These are phyloP conservation scores for Cladosporium sp. DNA, from an alignment of 2,329 filamentous ascomycete species.

Conservation along the genomic window DNA sequence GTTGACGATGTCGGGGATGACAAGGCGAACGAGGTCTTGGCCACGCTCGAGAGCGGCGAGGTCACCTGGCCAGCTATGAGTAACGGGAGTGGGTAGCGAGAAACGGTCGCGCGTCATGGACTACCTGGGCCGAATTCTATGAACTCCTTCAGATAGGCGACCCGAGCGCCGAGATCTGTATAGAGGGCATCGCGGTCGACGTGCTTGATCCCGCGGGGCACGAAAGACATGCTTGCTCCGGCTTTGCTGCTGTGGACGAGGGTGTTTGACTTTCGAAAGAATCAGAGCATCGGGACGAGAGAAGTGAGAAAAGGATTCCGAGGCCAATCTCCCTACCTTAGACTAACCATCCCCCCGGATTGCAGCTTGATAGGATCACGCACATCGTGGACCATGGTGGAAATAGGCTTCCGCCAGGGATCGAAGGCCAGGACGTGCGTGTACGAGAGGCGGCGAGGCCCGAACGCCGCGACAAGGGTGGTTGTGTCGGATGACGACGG, in stretches of 20 bases:
- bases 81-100: not conserved
- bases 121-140: conserved; percentile 54
- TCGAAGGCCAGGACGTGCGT: conserved; percentile 7
- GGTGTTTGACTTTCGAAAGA: not conserved
- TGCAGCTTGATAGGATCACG: not conserved
- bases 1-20: conserved; percentile 77
- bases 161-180: conserved; percentile 61
- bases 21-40: conserved; percentile 70
- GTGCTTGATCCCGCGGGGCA: conserved; percentile 43
- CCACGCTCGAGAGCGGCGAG: conserved; percentile 64
- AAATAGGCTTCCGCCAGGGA: not conserved
- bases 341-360: conserved; percentile 4
- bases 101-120: not conserved
- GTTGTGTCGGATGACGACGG: not conserved
- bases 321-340: not conserved
- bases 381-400: not conserved
- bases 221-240: conserved; percentile 11
- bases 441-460: conserved; percentile 6
- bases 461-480: not conserved
- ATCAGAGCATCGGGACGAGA: not conserved
- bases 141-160: conserved; percentile 68
- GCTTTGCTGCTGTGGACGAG: not conserved
- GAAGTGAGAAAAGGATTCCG: not conserved
- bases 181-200: conserved; percentile 66
- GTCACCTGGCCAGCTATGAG: conserved; percentile 49